Conservation (phyloP, 139 green algal species). For the Chlamydomonas applanata region DNA sequence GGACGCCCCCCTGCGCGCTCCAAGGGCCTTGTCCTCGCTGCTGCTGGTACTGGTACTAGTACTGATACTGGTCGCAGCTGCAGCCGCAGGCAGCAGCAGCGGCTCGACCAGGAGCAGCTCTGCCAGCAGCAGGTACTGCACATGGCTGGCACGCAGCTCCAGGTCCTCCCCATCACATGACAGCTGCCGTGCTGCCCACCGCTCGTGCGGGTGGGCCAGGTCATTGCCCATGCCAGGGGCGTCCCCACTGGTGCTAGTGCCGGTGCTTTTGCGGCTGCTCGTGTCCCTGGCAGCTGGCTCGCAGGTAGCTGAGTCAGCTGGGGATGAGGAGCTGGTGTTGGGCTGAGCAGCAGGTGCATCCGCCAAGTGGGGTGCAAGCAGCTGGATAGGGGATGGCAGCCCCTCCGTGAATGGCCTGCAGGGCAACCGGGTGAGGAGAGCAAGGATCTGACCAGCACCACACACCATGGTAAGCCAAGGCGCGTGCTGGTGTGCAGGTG, state of each 20-base stretch:
- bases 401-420: not conserved
- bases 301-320: not conserved
- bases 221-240: not conserved
- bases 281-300: not conserved
- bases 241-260: not conserved
- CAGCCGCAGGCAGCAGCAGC: slow-evolving; percentile 4
- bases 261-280: too few species aligned
- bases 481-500: too few species aligned
- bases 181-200: slow-evolving; percentile 49
- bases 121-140: slow-evolving; percentile 80
- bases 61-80: too few species aligned
- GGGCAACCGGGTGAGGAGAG: not conserved
- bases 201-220: slow-evolving; percentile 24
- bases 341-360: not conserved
- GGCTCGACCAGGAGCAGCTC: slow-evolving; percentile 50
- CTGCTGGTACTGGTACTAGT: slow-evolving; percentile 7
- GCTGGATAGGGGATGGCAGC: slow-evolving; percentile 3
- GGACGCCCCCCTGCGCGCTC: too few species aligned
- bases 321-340: not conserved
- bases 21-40: not conserved
- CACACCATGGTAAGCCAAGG: too few species aligned
- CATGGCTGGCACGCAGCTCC: slow-evolving; percentile 32
- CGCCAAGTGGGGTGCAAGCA: not conserved
- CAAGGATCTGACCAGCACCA: not conserved
- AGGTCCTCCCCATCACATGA: slow-evolving; percentile 74